These are phyloP conservation scores for Candida golubevii DNA, from an alignment of 805 yeast genomes.

Conservation along the genomic window DNA sequence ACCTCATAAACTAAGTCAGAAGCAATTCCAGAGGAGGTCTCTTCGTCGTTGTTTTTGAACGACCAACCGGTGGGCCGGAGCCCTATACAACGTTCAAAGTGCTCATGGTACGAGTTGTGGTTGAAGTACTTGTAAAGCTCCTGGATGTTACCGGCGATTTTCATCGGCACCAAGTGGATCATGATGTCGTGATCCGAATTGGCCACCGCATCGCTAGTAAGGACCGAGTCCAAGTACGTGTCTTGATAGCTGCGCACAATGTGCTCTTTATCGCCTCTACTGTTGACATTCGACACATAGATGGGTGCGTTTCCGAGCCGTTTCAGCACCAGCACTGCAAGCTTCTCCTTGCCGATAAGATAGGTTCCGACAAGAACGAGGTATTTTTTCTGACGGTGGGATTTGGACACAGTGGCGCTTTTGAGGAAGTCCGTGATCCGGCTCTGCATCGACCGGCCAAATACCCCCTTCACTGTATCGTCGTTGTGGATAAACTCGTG, in stretches of 20 bases:
- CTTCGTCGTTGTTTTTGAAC: constrained; percentile 26
- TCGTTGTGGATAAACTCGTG: constrained; percentile 26
- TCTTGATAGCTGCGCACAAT: constrained; percentile 46
- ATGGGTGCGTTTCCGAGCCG: constrained; percentile 46
- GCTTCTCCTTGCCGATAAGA: constrained; percentile 85
- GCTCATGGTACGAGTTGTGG: constrained; percentile 37
- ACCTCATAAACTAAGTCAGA: not conserved
- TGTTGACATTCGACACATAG: constrained; percentile 46
- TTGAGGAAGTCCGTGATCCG: constrained; percentile 37
- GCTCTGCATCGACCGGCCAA: constrained; percentile 32
- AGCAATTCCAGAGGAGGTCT: not conserved
- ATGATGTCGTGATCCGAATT: constrained; percentile 43
- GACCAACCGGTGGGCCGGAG: constrained; percentile 93
- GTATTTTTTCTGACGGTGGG: constrained; percentile 34
- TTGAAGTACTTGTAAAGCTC: constrained; percentile 48
- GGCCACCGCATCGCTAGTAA: constrained; percentile 33
- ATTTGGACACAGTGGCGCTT: constrained; percentile 2
- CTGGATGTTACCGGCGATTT: constrained; percentile 44
- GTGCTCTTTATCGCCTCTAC: constrained; percentile 35
- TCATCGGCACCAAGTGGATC: constrained; percentile 71
- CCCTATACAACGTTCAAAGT: constrained; percentile 63
- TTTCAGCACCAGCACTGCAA: constrained; percentile 66
- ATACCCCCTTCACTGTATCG: constrained; percentile 27
- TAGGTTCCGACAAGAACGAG: constrained; percentile 80
- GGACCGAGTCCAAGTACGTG: constrained; percentile 30